These are phyloP conservation scores for Elongisporangium undulatum DNA, from an alignment of 352 stramenopile genomes.

Conservation along the genomic window DNA sequence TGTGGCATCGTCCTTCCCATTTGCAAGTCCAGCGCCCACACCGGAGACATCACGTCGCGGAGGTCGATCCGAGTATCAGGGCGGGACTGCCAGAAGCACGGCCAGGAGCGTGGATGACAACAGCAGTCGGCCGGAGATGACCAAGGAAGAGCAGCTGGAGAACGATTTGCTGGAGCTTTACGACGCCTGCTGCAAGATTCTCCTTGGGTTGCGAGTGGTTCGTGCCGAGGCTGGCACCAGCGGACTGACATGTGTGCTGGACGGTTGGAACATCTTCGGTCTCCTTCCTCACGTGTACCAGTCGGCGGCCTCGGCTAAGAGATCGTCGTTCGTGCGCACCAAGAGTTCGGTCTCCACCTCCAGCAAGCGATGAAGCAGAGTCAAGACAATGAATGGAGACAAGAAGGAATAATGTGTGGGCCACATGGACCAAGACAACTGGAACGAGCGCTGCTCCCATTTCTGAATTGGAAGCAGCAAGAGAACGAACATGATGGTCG, in stretches of 20 bases:
- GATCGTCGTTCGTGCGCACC: conserved; percentile 25
- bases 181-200: conserved; percentile 36
- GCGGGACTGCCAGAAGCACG: not conserved
- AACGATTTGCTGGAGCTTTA: conserved; percentile 57
- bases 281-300: conserved; percentile 43
- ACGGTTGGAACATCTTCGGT: conserved; percentile 66
- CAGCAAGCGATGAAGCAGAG: not conserved
- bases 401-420: too few relatives aligned
- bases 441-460: too few relatives aligned
- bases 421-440: too few relatives aligned
- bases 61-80: not conserved
- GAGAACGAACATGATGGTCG: not conserved
- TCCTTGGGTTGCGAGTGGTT: conserved; percentile 47
- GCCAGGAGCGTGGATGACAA: not conserved
- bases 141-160: conserved; percentile 31
- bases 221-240: conserved; percentile 62
- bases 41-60: not conserved
- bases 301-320: conserved; percentile 12
- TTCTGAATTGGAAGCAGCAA: not conserved
- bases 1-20: conserved; percentile 13
- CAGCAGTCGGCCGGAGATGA: conserved; percentile 6
- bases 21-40: conserved; percentile 14
- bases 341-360: conserved; percentile 23
- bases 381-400: not conserved
- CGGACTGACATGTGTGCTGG: conserved; percentile 45